Evolutionary conservation across 192 early-diverging fungal species (phyloP), one percentile per base, ranked within the genome.

Genomic region (Lobulomyces angularis): DNA sequence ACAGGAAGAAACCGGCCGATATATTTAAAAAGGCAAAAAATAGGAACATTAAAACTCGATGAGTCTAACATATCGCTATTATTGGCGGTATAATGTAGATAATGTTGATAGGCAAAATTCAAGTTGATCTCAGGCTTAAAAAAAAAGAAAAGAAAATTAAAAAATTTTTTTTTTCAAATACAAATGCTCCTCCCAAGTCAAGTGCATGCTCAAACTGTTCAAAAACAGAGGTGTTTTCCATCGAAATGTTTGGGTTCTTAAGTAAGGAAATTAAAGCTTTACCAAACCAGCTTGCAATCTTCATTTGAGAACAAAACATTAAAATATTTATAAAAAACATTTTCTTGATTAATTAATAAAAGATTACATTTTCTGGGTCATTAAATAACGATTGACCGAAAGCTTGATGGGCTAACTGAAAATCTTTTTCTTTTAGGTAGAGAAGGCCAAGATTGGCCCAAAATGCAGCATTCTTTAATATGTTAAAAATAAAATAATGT

Each of bases 281-380:
- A n/a, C 89, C 91, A 41, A 85, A 66, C 87, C 89, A 90, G 18
- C 72, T 75, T n/a, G n/a, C n/a, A n/a, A n/a, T n/a, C n/a, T n/a
- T n/a, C n/a, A n/a, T n/a, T n/a, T n/a, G n/a, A n/a, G n/a, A n/a
- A n/a, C n/a, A n/a, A n/a, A n/a, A n/a, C n/a, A n/a, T n/a, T n/a
- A n/a, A n/a, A n/a, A n/a, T n/a, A n/a, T n/a, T n/a, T n/a, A n/a
- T n/a, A n/a, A n/a, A n/a, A n/a, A n/a, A n/a, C n/a, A n/a, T n/a
- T n/a, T n/a, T n/a, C n/a, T n/a, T n/a, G n/a, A n/a, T n/a, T n/a
- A n/a, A n/a, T n/a, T n/a, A n/a, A n/a, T n/a, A n/a, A n/a, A n/a
- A n/a, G 5, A 74, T 58, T 26, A 69, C 53, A 48, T 62, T 77
- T 36, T 92, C 88, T 3, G 89, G 86, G 28, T 91, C 86, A 11